Conservation (phyloP, 2,329 filamentous ascomycete species). For the Magnaporthales sp. region DNA sequence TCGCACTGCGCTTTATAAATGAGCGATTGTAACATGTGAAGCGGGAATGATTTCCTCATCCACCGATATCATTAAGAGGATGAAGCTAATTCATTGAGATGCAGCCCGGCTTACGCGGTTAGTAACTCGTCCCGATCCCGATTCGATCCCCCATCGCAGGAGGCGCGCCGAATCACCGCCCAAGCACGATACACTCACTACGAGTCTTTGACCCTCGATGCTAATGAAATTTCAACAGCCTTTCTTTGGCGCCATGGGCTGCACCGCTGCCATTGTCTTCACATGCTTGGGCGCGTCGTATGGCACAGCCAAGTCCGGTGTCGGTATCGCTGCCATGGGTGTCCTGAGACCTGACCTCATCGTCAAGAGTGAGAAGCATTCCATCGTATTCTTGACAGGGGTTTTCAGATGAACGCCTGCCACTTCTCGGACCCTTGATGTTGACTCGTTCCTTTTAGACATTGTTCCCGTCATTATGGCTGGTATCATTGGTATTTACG, state of each 20-base stretch:
- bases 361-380: conserved; percentile 77
- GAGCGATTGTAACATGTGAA: neutral
- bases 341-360: conserved; percentile 95
- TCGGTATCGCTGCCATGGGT: conserved; percentile 97
- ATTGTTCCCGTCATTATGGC: conserved; percentile 99
- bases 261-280: conserved; percentile 55
- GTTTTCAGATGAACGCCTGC: neutral
- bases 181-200: neutral
- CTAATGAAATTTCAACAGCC: conserved; percentile 34
- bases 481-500: conserved; percentile 99
- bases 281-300: conserved; percentile 71
- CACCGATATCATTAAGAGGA: neutral
- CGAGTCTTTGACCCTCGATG: neutral
- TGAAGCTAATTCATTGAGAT: neutral
- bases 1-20: neutral
- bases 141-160: conserved; percentile 12
- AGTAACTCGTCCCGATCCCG: conserved; percentile 41
- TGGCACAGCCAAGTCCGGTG: conserved; percentile 97
- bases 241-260: conserved; percentile 97
- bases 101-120: conserved; percentile 96
- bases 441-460: conserved; percentile 44
- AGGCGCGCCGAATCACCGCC: neutral
- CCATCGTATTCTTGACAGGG: neutral
- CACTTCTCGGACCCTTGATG: neutral
- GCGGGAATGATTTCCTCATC: neutral